A percentile compares a stretch with the other conserved stretches of the same genome.
phyloP scores from a whole-genome alignment of 495 filamentous ascomycete species.

The Hypoxylon lenormandii region DNA sequence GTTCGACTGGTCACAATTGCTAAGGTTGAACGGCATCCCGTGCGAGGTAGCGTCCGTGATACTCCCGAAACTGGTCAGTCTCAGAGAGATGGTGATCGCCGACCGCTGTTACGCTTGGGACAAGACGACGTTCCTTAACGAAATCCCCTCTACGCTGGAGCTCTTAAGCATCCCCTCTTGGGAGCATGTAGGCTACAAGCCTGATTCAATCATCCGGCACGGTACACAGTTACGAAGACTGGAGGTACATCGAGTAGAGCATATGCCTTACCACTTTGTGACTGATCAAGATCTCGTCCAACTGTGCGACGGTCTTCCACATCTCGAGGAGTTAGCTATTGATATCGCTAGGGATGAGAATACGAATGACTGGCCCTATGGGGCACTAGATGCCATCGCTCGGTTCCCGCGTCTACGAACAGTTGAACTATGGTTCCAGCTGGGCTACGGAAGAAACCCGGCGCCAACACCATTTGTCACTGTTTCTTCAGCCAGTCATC shows the following conservation, averaged over 20 bases:
- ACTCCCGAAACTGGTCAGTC: neutral
- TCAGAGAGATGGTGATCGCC: neutral
- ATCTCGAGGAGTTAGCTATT: constrained; percentile 30
- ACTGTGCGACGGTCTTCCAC: constrained; percentile 24
- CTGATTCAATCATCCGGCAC: constrained; percentile 19
- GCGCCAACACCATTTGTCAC: constrained; percentile 22
- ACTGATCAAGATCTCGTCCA: constrained; percentile 20
- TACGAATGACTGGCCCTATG: constrained; percentile 19
- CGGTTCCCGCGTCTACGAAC: constrained; percentile 24
- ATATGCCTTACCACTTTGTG: constrained; percentile 1
- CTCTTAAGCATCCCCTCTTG: constrained; percentile 19
- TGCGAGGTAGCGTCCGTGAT: neutral
- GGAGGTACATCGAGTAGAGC: constrained; percentile 15
- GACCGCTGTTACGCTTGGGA: constrained; percentile 1
- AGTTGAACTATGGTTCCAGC: constrained; percentile 28
- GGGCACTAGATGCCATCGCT: constrained; percentile 27
- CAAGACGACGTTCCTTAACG: constrained; percentile 16
- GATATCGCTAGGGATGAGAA: constrained; percentile 27
- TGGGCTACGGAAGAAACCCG: constrained; percentile 2
- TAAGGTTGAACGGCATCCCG: constrained; percentile 16
- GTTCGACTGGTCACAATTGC: constrained; percentile 31
- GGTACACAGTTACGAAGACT: constrained; percentile 23
- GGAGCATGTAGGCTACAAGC: constrained; percentile 9
- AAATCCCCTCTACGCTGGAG: constrained; percentile 20
- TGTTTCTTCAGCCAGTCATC: constrained; percentile 21